Evolutionary conservation across 1,139 yeast genomes (phyloP).

Genomic region (Sugiyamaella xylanicola): DNA sequence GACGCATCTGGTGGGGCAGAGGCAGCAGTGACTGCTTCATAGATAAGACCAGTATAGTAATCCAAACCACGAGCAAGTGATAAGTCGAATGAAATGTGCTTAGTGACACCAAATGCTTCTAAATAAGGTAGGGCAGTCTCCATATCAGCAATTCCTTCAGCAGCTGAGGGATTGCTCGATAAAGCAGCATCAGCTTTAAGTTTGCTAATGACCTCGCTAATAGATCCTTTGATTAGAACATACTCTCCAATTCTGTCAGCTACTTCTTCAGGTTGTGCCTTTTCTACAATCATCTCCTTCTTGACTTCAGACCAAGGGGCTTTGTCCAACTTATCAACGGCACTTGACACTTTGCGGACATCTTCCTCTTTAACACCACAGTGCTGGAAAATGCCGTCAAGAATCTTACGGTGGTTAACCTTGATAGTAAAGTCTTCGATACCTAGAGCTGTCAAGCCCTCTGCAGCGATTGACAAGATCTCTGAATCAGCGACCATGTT

Average conservation of each 20-base stretch:
- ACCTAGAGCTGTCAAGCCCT: conserved; percentile 81
- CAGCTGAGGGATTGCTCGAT: conserved; percentile 67
- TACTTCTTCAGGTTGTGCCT: conserved; percentile 84
- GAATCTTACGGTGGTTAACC: conserved; percentile 89
- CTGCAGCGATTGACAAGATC: conserved; percentile 74
- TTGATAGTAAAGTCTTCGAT: conserved; percentile 87
- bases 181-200: conserved; percentile 62
- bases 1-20: conserved; percentile 88
- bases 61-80: conserved; percentile 97
- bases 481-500: conserved; percentile 97
- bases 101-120: conserved; percentile 72
- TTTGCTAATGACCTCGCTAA: conserved; percentile 63
- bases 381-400: conserved; percentile 92
- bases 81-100: conserved; percentile 77
- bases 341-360: conserved; percentile 88
- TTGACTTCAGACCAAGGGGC: conserved; percentile 93
- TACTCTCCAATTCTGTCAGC: conserved; percentile 92
- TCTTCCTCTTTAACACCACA: conserved; percentile 95
- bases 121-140: conserved; percentile 69
- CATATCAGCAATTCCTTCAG: conserved; percentile 82
- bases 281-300: conserved; percentile 88
- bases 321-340: conserved; percentile 95
- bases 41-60: conserved; percentile 94
- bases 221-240: conserved; percentile 78
- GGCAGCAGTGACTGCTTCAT: conserved; percentile 92